Conservation (phyloP, 129 eudicot genomes). For the Flaveria robusta region DNA sequence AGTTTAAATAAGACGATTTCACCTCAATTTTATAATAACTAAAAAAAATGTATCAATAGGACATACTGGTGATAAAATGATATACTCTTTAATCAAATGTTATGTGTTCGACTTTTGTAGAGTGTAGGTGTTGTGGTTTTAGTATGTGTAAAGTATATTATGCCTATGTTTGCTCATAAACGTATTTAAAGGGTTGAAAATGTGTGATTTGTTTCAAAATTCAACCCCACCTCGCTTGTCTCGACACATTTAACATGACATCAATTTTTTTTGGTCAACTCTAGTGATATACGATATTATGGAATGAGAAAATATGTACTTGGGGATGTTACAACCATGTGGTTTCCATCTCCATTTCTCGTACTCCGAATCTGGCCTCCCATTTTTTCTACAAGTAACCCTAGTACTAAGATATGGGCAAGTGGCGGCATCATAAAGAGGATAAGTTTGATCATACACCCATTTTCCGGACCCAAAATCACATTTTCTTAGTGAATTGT, state of each 20-base stretch:
- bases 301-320: slow-evolving; percentile 41
- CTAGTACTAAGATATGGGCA: slow-evolving; percentile 76
- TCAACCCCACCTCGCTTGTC: neutral
- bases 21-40: no score
- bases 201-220: neutral
- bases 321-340: slow-evolving; percentile 64
- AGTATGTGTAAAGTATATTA: no score
- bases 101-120: no score
- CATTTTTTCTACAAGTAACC: slow-evolving; percentile 70
- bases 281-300: neutral
- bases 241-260: neutral
- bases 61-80: no score
- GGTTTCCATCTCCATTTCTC: slow-evolving; percentile 92
- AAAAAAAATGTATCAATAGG: no score
- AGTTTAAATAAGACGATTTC: neutral
- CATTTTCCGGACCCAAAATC: slow-evolving; percentile 76
- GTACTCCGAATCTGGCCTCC: slow-evolving; percentile 81
- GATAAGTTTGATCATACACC: slow-evolving; percentile 82
- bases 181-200: no score
- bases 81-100: no score
- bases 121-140: no score
- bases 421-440: slow-evolving; percentile 67
- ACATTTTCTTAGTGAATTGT: slow-evolving; percentile 55
- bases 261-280: neutral
- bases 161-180: no score